Evolutionary conservation across 345 rosid genomes (phyloP), one percentile per base, ranked within the genome.

Genomic region (Turnera subulata): DNA sequence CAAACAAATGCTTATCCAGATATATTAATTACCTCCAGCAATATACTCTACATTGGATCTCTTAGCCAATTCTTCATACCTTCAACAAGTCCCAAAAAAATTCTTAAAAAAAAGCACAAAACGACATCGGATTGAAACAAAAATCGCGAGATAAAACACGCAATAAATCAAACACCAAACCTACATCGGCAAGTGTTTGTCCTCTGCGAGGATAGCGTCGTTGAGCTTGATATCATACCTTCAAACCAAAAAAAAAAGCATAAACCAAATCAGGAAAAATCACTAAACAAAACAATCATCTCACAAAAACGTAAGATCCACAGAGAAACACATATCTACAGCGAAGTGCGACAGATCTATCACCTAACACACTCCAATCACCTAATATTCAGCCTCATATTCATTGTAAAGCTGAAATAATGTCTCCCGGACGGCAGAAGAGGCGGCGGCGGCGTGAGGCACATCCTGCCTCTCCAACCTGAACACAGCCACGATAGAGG

Each of bases 141-240:
- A 16, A 24, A n/a, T n/a, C n/a, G n/a, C n/a, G n/a, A n/a, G n/a
- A n/a, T n/a, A 9, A 18, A 45, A 6, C 22, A n/a, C n/a, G n/a
- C 23, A 45, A 7, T 6, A 45, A 45, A 45, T 6, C 12, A 11
- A 14, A 46, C 60, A 54, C 25, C n/a, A 17, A 37, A 37, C 91
- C 79, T 75, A 92, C 98, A 92, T 92, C 8, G 95, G 86, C 53
- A 92, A 59, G 67, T 89, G 97, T 78, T 89, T 92, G 59, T 92
- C 96, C 62, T 92, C 98, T 0, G 96, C 97, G 35, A 92, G 88
- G 65, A 92, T 92, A 17, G 96, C 95, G 77, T 92, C 70, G 89
- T 86, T 89, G 75, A 80, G 70, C 80, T 76, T 82, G 83, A 92
- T 50, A 20, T 82, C 93, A 58, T 86, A 92, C 72, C 98, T 89